Evolutionary conservation across 106 monocot genomes (phyloP).

Genomic region (Gastrodia elata): DNA sequence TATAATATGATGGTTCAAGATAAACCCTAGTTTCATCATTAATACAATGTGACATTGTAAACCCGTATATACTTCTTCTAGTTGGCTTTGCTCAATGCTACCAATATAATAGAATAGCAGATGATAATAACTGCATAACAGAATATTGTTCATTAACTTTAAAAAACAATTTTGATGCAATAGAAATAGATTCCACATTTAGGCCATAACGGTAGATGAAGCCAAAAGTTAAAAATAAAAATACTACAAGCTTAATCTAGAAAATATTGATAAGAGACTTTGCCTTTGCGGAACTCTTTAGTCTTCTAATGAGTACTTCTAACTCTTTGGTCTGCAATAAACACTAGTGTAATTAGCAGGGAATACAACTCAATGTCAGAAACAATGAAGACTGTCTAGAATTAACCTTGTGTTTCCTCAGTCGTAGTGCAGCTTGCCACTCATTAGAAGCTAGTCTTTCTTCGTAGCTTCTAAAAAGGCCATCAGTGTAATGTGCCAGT

Average conservation of each 20-base stretch:
- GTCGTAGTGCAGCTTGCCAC: slow-evolving; percentile 89
- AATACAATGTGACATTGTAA: not conserved
- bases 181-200: not conserved
- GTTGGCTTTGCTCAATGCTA: not conserved
- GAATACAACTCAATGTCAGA: not conserved
- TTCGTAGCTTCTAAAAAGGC: slow-evolving; percentile 84
- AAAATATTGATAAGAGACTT: slow-evolving; percentile 13
- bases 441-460: slow-evolving; percentile 88
- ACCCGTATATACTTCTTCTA: not conserved
- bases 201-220: not conserved
- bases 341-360: not conserved
- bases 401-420: slow-evolving; percentile 89
- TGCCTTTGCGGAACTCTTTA: slow-evolving; percentile 78
- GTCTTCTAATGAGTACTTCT: slow-evolving; percentile 79
- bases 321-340: slow-evolving; percentile 74
- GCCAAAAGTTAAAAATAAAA: not conserved
- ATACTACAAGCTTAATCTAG: not conserved
- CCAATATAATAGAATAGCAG: not conserved
- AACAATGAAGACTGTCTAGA: not conserved
- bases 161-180: not conserved
- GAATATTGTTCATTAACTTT: not conserved
- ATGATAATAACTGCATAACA: not conserved
- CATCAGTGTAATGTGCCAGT: slow-evolving; percentile 89
- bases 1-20: not conserved
- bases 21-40: not conserved